Evolutionary conservation across 768 basidiomycete species (phyloP), one percentile per base, ranked within the genome.

Genomic region (Amanita subjunquillea): DNA sequence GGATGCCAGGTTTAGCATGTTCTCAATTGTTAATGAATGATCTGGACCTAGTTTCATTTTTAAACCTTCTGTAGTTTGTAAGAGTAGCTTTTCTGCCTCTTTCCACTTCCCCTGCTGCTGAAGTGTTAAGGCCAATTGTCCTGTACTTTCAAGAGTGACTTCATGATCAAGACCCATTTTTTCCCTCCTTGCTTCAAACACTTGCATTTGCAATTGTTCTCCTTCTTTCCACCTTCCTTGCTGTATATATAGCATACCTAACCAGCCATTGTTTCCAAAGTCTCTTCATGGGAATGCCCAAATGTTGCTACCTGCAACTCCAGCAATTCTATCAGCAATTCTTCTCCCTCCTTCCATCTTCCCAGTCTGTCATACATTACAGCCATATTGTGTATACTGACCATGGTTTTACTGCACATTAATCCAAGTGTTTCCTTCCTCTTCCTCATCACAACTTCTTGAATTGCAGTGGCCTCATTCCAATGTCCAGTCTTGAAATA

Each of bases 321-420:
- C 20, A 51, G 29, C 3, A 29, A 25, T n/a, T 45, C 36, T 10
- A 27, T 12, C 43, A 36, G 25, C 23, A 53, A 5, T 20, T 29
- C 13, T 23, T 53, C 43, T 25, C 10, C 22, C 17, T 53, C 51
- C 7, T 53, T 50, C 34, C 30, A 50, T 20, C 10, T 51, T 15
- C 57, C 57, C 23, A 20, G 47, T 8, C 48, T 29, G 8, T 39
- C 23, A 43, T 55, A 54, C 36, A 50, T 32, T 13, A 23, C 8
- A 22, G 57, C 57, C 37, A 56, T 40, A 52, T 48, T 54, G 29
- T 5, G 13, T 48, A 58, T 58, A 23, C 13, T 37, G 3, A 2
- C 40, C 12, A 58, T 13, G 3, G 56, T 60, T 36, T 54, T 40
- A 4, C 5, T 10, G 6, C 27, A 4, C 25, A 40, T 38, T 25